Percentiles rank a stretch among this genome's conserved stretches.
Conservation (phyloP, 768 basidiomycete species). For the Suillus discolor region DNA sequence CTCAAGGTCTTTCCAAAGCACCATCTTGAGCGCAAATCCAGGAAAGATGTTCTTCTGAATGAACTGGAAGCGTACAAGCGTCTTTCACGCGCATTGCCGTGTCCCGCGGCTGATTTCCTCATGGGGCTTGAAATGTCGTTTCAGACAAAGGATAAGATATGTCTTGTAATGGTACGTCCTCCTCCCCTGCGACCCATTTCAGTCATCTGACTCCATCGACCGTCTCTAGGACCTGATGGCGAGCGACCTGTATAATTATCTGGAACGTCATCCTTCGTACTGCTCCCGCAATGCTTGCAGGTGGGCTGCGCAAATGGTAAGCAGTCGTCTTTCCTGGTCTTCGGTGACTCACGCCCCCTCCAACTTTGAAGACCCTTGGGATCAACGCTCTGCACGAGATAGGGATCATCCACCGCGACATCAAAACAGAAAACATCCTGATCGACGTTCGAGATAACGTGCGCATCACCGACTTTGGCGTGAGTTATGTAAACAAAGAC, state of each 20-base stretch:
- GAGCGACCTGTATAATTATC: slow-evolving; percentile 35
- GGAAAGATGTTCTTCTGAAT: slow-evolving; percentile 22
- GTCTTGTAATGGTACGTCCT: slow-evolving; percentile 43
- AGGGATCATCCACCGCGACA: slow-evolving; percentile 68
- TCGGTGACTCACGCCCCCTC: background rate
- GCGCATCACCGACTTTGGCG: background rate
- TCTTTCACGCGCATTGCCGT: slow-evolving; percentile 26
- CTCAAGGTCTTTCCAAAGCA: slow-evolving; percentile 37
- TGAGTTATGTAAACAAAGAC: background rate
- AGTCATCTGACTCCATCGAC: background rate
- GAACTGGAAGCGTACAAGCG: slow-evolving; percentile 41
- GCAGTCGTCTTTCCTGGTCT: slow-evolving; percentile 8
- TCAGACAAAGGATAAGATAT: slow-evolving; percentile 30
- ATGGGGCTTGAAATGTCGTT: slow-evolving; percentile 43
- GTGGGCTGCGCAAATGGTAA: slow-evolving; percentile 45
- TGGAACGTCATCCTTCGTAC: slow-evolving; percentile 23
- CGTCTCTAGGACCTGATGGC: slow-evolving; percentile 42
- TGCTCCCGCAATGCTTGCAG: background rate
- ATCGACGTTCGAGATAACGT: background rate
- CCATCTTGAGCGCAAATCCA: slow-evolving; percentile 11
- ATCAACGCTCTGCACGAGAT: slow-evolving; percentile 50
- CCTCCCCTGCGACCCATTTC: background rate
- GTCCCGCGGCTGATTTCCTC: slow-evolving; percentile 35
- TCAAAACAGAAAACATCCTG: slow-evolving; percentile 39
- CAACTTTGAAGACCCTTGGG: slow-evolving; percentile 36